Percentiles rank a stretch among this genome's conserved stretches.
phyloP scores from a whole-genome alignment of 441 rosid species.

The Adansonia rubrostipa region DNA sequence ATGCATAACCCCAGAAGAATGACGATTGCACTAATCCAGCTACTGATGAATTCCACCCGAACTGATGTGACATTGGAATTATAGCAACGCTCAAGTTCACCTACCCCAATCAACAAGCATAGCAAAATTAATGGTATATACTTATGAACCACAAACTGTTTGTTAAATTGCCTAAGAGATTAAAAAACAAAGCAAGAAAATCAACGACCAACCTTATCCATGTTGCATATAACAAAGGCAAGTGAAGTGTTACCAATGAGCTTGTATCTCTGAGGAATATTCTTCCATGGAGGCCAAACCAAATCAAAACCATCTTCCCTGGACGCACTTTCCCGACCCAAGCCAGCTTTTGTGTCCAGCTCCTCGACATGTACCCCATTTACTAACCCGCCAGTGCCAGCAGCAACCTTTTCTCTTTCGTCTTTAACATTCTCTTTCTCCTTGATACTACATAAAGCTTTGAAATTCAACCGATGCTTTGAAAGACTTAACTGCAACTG shows the following conservation, averaged over 20 bases:
- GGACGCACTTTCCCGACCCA: slow-evolving; percentile 28
- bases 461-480: slow-evolving; percentile 35
- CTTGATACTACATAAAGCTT: slow-evolving; percentile 60
- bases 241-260: slow-evolving; percentile 85
- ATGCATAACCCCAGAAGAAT: slow-evolving; percentile 93
- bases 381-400: slow-evolving; percentile 37
- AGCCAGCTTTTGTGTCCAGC: slow-evolving; percentile 30
- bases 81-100: slow-evolving; percentile 94
- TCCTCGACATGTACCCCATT: slow-evolving; percentile 38
- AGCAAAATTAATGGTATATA: not conserved
- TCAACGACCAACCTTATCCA: slow-evolving; percentile 71
- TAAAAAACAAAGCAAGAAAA: not conserved
- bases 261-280: slow-evolving; percentile 74
- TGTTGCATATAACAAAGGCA: slow-evolving; percentile 90
- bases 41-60: slow-evolving; percentile 84
- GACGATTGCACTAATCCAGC: slow-evolving; percentile 95
- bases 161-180: slow-evolving; percentile 20
- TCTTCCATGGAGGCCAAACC: slow-evolving; percentile 86
- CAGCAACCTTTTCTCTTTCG: slow-evolving; percentile 36
- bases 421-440: slow-evolving; percentile 58
- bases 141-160: slow-evolving; percentile 9
- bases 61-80: slow-evolving; percentile 92
- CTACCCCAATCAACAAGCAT: slow-evolving; percentile 42
- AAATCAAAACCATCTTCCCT: slow-evolving; percentile 49
- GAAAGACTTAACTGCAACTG: slow-evolving; percentile 30